A percentile compares a stretch with the other conserved stretches of the same genome.
Conservation (phyloP, 495 filamentous ascomycete species). For the Stereocaulon alpinum region DNA sequence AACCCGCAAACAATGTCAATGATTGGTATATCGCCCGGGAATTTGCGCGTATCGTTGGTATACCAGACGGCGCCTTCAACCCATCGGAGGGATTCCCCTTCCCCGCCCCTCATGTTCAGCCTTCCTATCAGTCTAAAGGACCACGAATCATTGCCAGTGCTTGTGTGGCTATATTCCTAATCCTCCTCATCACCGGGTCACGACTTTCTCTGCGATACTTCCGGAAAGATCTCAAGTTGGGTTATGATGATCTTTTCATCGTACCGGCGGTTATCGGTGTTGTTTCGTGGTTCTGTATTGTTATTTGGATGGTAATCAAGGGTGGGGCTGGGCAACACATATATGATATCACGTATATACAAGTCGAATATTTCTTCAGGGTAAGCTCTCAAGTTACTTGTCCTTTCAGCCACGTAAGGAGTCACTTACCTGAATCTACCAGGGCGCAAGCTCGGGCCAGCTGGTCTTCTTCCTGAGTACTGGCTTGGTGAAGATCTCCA, state of each 20-base stretch:
- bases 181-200: constrained; percentile 12
- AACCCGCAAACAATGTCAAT: constrained; percentile 14
- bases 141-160: background rate
- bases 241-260: constrained; percentile 9
- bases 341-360: constrained; percentile 21
- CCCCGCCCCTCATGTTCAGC: background rate
- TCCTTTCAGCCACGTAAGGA: background rate
- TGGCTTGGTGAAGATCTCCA: constrained; percentile 24
- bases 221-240: background rate
- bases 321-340: constrained; percentile 21
- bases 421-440: background rate
- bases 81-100: constrained; percentile 9
- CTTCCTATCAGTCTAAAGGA: background rate
- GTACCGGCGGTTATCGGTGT: constrained; percentile 3
- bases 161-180: constrained; percentile 5
- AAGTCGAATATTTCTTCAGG: constrained; percentile 9
- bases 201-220: constrained; percentile 10
- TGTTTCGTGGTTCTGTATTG: background rate
- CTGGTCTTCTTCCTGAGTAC: constrained; percentile 17
- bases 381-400: background rate
- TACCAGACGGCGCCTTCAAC: background rate
- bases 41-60: background rate
- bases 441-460: constrained; percentile 8
- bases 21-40: constrained; percentile 15
- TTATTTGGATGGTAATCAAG: constrained; percentile 10